Evolutionary conservation across 305 asterid species (phyloP).

Genomic region (Solanum hybrid): DNA sequence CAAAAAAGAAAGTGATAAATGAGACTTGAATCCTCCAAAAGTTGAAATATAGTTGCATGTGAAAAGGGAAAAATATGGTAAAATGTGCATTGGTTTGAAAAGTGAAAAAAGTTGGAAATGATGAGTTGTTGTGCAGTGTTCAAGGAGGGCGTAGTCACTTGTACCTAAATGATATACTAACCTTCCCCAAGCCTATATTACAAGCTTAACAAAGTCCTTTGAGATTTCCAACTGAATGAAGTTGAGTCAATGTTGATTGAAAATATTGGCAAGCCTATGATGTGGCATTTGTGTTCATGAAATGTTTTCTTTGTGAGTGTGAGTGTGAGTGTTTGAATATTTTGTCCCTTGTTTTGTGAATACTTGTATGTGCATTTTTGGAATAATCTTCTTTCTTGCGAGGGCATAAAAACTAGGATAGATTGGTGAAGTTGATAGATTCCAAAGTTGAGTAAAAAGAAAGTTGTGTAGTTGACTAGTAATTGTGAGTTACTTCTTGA

Average conservation of each 20-base stretch:
- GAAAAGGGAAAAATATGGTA: not conserved
- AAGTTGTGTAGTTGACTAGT: not conserved
- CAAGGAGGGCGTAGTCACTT: not conserved
- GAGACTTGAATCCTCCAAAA: not conserved
- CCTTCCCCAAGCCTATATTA: not conserved
- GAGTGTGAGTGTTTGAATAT: not conserved
- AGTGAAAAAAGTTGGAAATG: not conserved
- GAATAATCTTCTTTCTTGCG: not conserved
- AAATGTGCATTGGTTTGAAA: not conserved
- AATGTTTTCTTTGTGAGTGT: too few relatives aligned
- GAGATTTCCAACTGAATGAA: not conserved
- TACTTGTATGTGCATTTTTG: not conserved
- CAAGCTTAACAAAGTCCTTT: not conserved
- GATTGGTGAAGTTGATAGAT: not conserved
- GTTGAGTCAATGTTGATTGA: not conserved
- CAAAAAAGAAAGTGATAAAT: not conserved
- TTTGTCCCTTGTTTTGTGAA: not conserved
- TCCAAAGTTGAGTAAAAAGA: not conserved
- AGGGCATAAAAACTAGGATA: not conserved
- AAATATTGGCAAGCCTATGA: not conserved
- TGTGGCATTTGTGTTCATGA: not conserved
- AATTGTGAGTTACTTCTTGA: not conserved
- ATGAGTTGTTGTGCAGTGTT: not conserved
- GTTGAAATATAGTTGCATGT: not conserved
- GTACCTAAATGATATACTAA: not conserved